These are phyloP conservation scores for Pichia cephalocereana DNA, from an alignment of 805 yeast genomes.

Conservation along the genomic window DNA sequence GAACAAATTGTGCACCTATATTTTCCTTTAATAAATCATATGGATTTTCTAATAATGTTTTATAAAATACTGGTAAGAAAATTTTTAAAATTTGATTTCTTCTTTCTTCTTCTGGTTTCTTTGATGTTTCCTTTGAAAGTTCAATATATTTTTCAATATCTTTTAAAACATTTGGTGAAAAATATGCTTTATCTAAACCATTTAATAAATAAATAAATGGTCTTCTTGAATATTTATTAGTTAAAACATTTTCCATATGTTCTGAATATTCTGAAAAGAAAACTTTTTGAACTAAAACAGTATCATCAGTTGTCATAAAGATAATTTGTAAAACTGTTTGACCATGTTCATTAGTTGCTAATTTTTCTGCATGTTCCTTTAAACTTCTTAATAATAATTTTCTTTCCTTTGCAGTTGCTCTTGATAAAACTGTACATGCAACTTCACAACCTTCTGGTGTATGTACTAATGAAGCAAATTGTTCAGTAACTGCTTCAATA, in stretches of 20 bases:
- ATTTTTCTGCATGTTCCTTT: slow-evolving; percentile 64
- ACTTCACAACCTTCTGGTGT: slow-evolving; percentile 93
- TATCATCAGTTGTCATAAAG: slow-evolving; percentile 87
- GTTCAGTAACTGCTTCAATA: slow-evolving; percentile 75
- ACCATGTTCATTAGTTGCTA: slow-evolving; percentile 82
- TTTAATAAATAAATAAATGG: slow-evolving; percentile 75
- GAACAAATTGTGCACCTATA: slow-evolving; percentile 74
- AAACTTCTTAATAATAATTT: slow-evolving; percentile 64
- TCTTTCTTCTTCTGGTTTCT: slow-evolving; percentile 75
- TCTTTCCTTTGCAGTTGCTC: slow-evolving; percentile 88
- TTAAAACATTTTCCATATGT: slow-evolving; percentile 43
- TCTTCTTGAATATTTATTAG: slow-evolving; percentile 75
- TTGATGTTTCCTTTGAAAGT: slow-evolving; percentile 61
- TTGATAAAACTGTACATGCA: slow-evolving; percentile 70
- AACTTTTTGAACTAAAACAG: slow-evolving; percentile 70
- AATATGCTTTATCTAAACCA: slow-evolving; percentile 75
- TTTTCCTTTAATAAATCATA: slow-evolving; percentile 51
- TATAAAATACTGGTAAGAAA: slow-evolving; percentile 59
- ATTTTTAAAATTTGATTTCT: slow-evolving; percentile 56
- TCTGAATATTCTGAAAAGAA: slow-evolving; percentile 52
- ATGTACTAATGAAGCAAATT: slow-evolving; percentile 89
- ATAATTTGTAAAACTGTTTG: slow-evolving; percentile 69
- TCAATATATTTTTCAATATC: slow-evolving; percentile 53
- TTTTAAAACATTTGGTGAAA: slow-evolving; percentile 57
- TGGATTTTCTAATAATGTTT: slow-evolving; percentile 42